Percentiles rank a stretch among this genome's conserved stretches.
These are phyloP conservation scores for Dimocarpus longan DNA, from an alignment of 345 rosid species.

Conservation along the genomic window DNA sequence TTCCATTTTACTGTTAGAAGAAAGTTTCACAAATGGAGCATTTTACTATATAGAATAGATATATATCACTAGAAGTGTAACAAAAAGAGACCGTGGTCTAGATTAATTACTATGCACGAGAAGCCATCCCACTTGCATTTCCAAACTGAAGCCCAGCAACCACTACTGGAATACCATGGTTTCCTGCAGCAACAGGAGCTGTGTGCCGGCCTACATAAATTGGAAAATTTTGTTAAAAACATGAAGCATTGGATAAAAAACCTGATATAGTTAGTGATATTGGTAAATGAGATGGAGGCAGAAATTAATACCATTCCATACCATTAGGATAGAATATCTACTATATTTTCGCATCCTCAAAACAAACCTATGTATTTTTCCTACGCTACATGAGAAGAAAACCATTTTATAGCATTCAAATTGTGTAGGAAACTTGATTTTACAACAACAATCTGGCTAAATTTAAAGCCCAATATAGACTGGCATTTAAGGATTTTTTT, in stretches of 20 bases:
- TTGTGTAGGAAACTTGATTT: neutral
- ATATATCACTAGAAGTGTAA: neutral
- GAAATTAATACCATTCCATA: neutral
- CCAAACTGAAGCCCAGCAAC: conserved; percentile 90
- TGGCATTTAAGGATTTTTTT: neutral
- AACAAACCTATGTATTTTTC: neutral
- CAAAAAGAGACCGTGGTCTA: neutral
- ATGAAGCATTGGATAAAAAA: neutral
- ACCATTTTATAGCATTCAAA: neutral
- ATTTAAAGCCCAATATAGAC: neutral
- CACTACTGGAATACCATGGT: conserved; percentile 84
- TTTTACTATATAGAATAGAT: neutral
- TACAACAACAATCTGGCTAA: neutral
- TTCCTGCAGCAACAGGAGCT: conserved; percentile 95
- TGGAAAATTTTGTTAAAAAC: conserved; percentile 24
- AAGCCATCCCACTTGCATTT: conserved; percentile 98
- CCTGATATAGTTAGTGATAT: neutral
- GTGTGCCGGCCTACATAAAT: conserved; percentile 77
- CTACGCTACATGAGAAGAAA: neutral
- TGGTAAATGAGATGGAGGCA: neutral
- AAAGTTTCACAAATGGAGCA: neutral
- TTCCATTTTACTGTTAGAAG: no score
- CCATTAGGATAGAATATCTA: neutral
- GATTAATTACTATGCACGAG: conserved; percentile 78
- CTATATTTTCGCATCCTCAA: neutral